Evolutionary conservation across 73 alveolate genomes (phyloP), one percentile per base, ranked within the genome.

Genomic region (Halteria grandinella): DNA sequence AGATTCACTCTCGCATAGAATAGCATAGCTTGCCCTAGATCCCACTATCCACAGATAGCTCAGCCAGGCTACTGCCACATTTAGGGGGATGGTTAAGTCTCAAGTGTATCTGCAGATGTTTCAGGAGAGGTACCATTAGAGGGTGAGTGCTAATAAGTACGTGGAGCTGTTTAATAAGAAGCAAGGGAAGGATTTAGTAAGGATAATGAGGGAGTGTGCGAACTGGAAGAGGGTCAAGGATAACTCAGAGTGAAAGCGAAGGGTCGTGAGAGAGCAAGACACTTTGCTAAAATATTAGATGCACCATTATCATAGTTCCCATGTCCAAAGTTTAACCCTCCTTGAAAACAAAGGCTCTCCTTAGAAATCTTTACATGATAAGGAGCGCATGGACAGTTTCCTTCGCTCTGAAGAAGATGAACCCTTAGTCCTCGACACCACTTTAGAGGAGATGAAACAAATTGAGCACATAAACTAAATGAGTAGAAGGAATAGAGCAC

Each of bases 361-460:
- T n/a, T n/a, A n/a, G n/a, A n/a, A n/a, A n/a, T n/a, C n/a, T n/a
- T n/a, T n/a, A n/a, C n/a, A n/a, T n/a, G n/a, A n/a, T n/a, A n/a
- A n/a, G n/a, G n/a, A n/a, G n/a, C n/a, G n/a, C n/a, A n/a, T n/a
- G n/a, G n/a, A n/a, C n/a, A n/a, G n/a, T n/a, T n/a, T n/a, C n/a
- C n/a, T n/a, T n/a, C n/a, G n/a, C n/a, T n/a, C n/a, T n/a, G 28
- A 7, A 0, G 77, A 60, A 40, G 20, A 15, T 44, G 1, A 60
- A 45, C 77, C 77, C 2, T 40, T 60, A 8, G 43, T 60, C 37
- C 59, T 60, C 4, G 51, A 59, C 5, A 59, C 37, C 10, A n/a
- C 37, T 23, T 10, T 21, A 33, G 77, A 39, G 12, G 77, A 60
- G 21, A 33, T 60, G 17, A 48, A 60, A 60, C 15, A 39, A 29